Conservation (phyloP, 176 grass and related monocot genomes). For the Guadua angustifolia region DNA sequence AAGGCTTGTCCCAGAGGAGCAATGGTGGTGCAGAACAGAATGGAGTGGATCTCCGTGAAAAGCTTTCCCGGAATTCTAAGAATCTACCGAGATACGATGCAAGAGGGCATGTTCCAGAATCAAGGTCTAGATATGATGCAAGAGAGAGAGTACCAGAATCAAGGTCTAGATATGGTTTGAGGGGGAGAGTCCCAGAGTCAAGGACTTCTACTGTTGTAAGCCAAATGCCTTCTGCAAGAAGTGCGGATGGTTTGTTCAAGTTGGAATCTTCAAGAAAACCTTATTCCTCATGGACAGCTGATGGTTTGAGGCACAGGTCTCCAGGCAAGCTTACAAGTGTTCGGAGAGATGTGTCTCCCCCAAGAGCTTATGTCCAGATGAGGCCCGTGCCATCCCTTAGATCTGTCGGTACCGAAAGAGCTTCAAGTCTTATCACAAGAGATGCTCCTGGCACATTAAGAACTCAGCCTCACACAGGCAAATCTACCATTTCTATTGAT, state of each 20-base stretch:
- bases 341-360: constrained; percentile 51
- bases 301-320: constrained; percentile 52
- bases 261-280: constrained; percentile 51
- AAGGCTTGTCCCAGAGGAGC: constrained; percentile 57
- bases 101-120: constrained; percentile 48
- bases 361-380: constrained; percentile 55
- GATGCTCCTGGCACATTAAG: constrained; percentile 51
- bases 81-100: constrained; percentile 44
- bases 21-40: constrained; percentile 49
- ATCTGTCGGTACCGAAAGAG: constrained; percentile 46
- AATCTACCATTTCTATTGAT: constrained; percentile 48
- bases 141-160: constrained; percentile 40
- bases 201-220: constrained; percentile 48
- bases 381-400: constrained; percentile 35
- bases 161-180: constrained; percentile 47
- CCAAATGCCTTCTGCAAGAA: constrained; percentile 61
- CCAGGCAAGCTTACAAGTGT: constrained; percentile 49
- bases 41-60: constrained; percentile 74
- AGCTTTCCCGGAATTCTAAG: constrained; percentile 62
- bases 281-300: constrained; percentile 51
- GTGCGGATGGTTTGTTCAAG: constrained; percentile 52
- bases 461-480: constrained; percentile 46
- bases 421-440: constrained; percentile 55
- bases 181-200: constrained; percentile 47
- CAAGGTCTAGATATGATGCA: constrained; percentile 48